Base-by-base conservation (phyloP, 495 filamentous ascomycete species). In the Rhypophila decipiens region DNA sequence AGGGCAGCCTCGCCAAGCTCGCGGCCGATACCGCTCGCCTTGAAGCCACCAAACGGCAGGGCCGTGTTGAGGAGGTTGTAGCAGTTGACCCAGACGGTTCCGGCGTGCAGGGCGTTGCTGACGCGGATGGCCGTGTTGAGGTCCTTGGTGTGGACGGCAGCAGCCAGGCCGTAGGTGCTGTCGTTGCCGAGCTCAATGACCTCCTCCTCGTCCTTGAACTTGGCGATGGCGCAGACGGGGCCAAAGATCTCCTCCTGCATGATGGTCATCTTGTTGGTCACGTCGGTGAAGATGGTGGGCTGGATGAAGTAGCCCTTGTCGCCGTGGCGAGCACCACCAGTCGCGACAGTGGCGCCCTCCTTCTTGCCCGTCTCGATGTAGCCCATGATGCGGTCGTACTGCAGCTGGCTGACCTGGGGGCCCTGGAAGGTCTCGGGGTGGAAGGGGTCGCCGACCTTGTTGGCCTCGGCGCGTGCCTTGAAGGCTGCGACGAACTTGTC, bases 161-260 rank as follows among this genome's bases (percentile, higher is more conserved):
- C 83, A 44, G 93, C 93, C 44, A 95, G 82, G 65, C 88, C 88
- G 74, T 94, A 97, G 49, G 65, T 80, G 62, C 84, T 86, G 69
- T 79, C 73, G 78, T 97, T 96, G 53, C 79, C 90, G 39, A 88
- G 69, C 50, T 76, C 72, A 70, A 96, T 83, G 52, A 81, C 86
- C 44, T 97, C 91, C 10, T 84, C 90, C 69, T 88, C 83, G 53
- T 80, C 83, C 73, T 84, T 84, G 79, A 97, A 96, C 73, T 96
- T 97, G 73, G 88, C 80, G 57, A 97, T 86, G 44, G 86, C 83
- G 71, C 88, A 87, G 49, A 97, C 91, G 44, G 91, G 91, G 43
- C 91, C 91, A 70, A 97, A 97, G 70, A 97, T 96, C 74, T 97
- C 91, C 73, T 97, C 91, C 73, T 91, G 83, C 79, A 91, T 86